These are phyloP conservation scores for Tricholoma flavovirens DNA, from an alignment of 768 basidiomycete species.

Conservation along the genomic window DNA sequence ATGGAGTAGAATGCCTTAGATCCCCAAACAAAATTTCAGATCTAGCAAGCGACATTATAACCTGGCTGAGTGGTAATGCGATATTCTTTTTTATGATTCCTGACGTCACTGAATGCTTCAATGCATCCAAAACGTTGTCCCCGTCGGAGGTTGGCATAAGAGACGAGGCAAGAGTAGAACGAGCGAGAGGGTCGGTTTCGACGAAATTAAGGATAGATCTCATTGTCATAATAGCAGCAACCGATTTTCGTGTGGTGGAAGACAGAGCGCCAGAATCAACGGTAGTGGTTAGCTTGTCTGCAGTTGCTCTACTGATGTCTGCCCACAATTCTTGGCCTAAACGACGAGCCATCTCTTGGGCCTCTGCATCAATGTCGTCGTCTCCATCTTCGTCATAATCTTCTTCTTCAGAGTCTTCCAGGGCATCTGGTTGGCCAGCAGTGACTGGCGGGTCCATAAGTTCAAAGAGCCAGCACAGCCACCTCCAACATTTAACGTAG, in stretches of 20 bases:
- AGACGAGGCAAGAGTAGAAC: conserved; percentile 45
- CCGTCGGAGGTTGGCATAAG: conserved; percentile 42
- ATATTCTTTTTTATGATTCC: conserved; percentile 47
- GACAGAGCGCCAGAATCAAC: not conserved
- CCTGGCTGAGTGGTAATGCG: conserved; percentile 52
- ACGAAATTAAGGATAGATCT: conserved; percentile 54
- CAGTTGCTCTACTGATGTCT: conserved; percentile 62
- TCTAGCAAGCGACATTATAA: conserved; percentile 59
- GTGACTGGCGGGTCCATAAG: too few relatives aligned
- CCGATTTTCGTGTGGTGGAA: conserved; percentile 37
- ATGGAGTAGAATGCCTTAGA: conserved; percentile 57
- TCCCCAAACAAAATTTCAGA: conserved; percentile 62
- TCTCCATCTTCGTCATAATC: conserved; percentile 47
- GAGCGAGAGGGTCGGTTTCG: conserved; percentile 51
- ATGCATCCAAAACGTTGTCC: conserved; percentile 50
- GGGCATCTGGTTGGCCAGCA: conserved; percentile 4
- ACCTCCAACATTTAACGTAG: conserved; percentile 7
- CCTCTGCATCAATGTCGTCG: conserved; percentile 61
- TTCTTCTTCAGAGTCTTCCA: conserved; percentile 35
- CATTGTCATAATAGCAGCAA: conserved; percentile 61
- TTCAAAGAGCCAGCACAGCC: not conserved
- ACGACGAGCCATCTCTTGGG: conserved; percentile 66
- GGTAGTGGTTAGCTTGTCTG: conserved; percentile 14
- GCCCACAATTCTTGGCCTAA: conserved; percentile 77
- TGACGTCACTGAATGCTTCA: conserved; percentile 43